Evolutionary conservation across 2,329 filamentous ascomycete species (phyloP).

Genomic region (Arthroderma uncinatum): DNA sequence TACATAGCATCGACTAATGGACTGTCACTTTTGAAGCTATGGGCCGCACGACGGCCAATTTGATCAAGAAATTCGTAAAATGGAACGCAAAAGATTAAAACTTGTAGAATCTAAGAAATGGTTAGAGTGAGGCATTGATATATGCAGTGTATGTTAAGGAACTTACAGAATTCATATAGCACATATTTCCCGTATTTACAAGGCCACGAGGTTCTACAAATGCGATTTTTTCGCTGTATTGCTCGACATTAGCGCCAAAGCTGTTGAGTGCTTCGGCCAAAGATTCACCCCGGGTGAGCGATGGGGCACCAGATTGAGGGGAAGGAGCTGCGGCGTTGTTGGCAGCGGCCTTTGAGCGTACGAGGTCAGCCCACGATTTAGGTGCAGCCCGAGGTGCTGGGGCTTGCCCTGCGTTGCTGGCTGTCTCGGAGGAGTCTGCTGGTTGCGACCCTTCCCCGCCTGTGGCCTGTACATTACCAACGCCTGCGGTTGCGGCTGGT

Average conservation of each 20-base stretch:
- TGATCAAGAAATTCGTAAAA: conserved; percentile 92
- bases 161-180: conserved; percentile 98
- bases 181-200: conserved; percentile 97
- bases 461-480: conserved; percentile 3
- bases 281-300: conserved; percentile 46
- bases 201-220: conserved; percentile 89
- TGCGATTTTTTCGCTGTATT: conserved; percentile 51
- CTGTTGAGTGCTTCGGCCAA: conserved; percentile 65
- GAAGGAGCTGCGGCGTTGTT: conserved; percentile 21
- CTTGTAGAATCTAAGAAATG: conserved; percentile 67
- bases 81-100: conserved; percentile 82
- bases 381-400: conserved; percentile 38
- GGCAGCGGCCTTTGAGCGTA: conserved; percentile 42
- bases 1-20: conserved; percentile 89
- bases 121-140: conserved; percentile 18
- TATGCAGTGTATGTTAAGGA: background rate
- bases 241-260: conserved; percentile 55
- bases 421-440: background rate
- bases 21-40: conserved; percentile 92
- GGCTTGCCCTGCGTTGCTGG: conserved; percentile 22
- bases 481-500: background rate
- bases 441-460: conserved; percentile 3
- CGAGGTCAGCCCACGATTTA: conserved; percentile 59
- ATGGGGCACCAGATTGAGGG: conserved; percentile 25
- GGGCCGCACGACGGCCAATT: conserved; percentile 66